phyloP scores from a whole-genome alignment of 1,284 basidiomycete genomes.

The Ceratobasidium sp. region DNA sequence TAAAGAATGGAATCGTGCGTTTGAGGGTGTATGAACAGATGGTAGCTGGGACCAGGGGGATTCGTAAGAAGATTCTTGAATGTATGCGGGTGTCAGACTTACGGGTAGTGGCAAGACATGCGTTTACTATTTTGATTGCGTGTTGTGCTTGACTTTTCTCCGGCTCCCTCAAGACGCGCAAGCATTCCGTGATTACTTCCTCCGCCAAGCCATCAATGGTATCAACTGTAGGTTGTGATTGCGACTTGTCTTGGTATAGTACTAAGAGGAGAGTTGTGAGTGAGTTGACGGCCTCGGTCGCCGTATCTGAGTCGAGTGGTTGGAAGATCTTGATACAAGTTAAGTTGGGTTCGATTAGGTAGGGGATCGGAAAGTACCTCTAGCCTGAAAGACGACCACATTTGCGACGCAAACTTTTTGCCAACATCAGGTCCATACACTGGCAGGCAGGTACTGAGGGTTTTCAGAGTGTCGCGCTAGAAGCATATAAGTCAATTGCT shows the following conservation, averaged over 20 bases:
- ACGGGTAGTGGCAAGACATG: conserved; percentile 81
- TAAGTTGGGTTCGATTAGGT: background rate
- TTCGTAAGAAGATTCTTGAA: conserved; percentile 33
- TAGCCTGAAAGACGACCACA: conserved; percentile 89
- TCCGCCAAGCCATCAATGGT: conserved; percentile 70
- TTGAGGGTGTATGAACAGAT: conserved; percentile 74
- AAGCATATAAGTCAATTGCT: background rate
- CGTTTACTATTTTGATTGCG: conserved; percentile 82
- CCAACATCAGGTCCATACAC: conserved; percentile 78
- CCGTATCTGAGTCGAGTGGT: conserved; percentile 79
- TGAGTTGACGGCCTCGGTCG: conserved; percentile 75
- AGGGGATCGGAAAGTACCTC: conserved; percentile 66
- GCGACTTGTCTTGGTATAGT: conserved; percentile 63
- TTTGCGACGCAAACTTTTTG: conserved; percentile 70
- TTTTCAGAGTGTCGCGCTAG: conserved; percentile 84
- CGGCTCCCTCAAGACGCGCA: conserved; percentile 81
- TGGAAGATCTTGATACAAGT: conserved; percentile 77
- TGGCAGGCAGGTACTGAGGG: conserved; percentile 79
- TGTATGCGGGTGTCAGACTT: conserved; percentile 53
- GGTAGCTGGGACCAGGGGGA: conserved; percentile 64
- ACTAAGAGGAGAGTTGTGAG: conserved; percentile 76
- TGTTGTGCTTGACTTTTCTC: conserved; percentile 91
- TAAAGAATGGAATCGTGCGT: conserved; percentile 75
- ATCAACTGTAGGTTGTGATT: conserved; percentile 54
- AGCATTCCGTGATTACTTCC: conserved; percentile 81